phyloP scores from a whole-genome alignment of 1,284 basidiomycete genomes.

The Heterobasidion occidentale region DNA sequence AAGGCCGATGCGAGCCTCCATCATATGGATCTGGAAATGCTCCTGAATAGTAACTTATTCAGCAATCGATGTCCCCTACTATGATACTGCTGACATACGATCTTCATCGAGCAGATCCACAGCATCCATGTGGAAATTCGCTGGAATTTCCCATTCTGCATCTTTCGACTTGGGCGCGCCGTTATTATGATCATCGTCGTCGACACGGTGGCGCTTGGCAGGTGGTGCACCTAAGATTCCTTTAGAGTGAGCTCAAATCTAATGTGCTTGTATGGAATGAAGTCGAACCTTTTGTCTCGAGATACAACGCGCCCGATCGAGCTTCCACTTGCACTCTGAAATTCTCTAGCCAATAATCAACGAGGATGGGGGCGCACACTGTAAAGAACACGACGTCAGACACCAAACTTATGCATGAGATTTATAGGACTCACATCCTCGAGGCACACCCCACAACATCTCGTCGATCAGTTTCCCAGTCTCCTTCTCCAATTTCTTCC shows the following conservation, averaged over 20 bases:
- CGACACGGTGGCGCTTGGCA: slow-evolving; percentile 28
- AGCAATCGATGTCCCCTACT: background rate
- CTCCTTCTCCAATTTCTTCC: slow-evolving; percentile 50
- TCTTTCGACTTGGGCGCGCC: slow-evolving; percentile 7
- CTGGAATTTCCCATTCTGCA: slow-evolving; percentile 19
- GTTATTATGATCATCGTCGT: slow-evolving; percentile 6
- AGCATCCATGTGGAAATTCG: slow-evolving; percentile 19
- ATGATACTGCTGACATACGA: background rate
- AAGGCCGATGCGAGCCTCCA: slow-evolving; percentile 35
- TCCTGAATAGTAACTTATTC: background rate
- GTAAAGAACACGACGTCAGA: slow-evolving; percentile 3
- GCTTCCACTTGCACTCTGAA: slow-evolving; percentile 63
- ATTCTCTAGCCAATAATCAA: slow-evolving; percentile 65
- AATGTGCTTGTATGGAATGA: background rate
- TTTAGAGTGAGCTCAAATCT: background rate
- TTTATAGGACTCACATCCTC: slow-evolving; percentile 39
- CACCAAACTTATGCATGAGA: background rate
- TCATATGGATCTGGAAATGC: slow-evolving; percentile 2
- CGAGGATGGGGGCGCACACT: slow-evolving; percentile 59
- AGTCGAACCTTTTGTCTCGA: slow-evolving; percentile 27
- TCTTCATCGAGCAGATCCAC: slow-evolving; percentile 8
- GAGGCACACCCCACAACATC: slow-evolving; percentile 62
- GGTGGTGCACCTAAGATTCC: slow-evolving; percentile 10
- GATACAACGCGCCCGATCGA: slow-evolving; percentile 37
- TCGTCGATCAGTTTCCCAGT: slow-evolving; percentile 47